Evolutionary conservation across 2,329 filamentous ascomycete genomes (phyloP).

Genomic region (Alternaria solani): DNA sequence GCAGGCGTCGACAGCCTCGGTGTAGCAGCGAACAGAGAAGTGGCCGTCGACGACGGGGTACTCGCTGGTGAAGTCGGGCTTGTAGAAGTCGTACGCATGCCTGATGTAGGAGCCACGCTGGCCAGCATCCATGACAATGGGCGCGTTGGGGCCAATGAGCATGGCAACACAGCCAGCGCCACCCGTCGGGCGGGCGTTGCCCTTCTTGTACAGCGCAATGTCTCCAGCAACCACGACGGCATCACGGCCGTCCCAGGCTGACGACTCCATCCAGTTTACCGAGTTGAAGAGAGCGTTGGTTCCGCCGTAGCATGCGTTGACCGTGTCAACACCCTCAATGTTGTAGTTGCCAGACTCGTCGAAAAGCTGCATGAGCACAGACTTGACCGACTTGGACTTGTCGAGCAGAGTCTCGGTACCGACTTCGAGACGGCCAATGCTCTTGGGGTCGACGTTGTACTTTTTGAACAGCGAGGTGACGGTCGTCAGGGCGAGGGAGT

Average conservation of each 20-base stretch:
- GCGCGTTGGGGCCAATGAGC: constrained; percentile 61
- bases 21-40: constrained; percentile 63
- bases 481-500: constrained; percentile 62
- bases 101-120: constrained; percentile 60
- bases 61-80: constrained; percentile 63
- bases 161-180: constrained; percentile 63
- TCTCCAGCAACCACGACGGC: constrained; percentile 62
- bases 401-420: constrained; percentile 64
- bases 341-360: constrained; percentile 61
- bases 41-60: constrained; percentile 63
- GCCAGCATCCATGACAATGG: constrained; percentile 59
- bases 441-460: constrained; percentile 61
- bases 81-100: constrained; percentile 65
- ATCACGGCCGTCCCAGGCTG: constrained; percentile 62
- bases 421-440: constrained; percentile 62
- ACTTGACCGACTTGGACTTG: constrained; percentile 65
- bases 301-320: constrained; percentile 64
- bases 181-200: constrained; percentile 61
- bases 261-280: constrained; percentile 63
- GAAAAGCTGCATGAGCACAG: constrained; percentile 63
- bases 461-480: constrained; percentile 62
- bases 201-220: constrained; percentile 64
- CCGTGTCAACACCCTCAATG: constrained; percentile 62
- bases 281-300: constrained; percentile 64
- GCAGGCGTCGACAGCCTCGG: constrained; percentile 61